Percentiles rank a stretch among this genome's conserved stretches.
These are phyloP conservation scores for Fusarium sp. DNA, from an alignment of 2,329 filamentous ascomycete genomes.

Conservation along the genomic window DNA sequence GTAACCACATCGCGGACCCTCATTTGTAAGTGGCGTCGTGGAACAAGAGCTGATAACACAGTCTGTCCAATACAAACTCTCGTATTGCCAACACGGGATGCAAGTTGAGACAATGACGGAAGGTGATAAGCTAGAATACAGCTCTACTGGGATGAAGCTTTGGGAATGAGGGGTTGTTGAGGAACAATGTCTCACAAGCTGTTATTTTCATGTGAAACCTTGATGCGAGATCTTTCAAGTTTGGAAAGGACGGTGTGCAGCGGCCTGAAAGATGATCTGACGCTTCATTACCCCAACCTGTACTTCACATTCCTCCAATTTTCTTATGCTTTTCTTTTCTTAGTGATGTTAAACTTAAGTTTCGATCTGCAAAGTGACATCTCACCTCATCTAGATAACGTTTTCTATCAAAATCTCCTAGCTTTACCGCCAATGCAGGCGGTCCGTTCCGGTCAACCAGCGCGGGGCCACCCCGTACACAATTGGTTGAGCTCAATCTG, in stretches of 20 bases:
- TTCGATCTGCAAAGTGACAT: neutral
- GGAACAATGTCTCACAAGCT: constrained; percentile 16
- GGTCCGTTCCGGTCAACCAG: constrained; percentile 33
- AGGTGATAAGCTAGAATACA: neutral
- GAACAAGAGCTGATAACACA: neutral
- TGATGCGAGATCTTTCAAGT: constrained; percentile 7
- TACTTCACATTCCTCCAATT: neutral
- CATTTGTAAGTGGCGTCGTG: constrained; percentile 20
- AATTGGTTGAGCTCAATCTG: constrained; percentile 20
- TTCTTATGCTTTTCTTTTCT: no score
- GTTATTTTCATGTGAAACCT: neutral
- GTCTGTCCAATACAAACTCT: neutral
- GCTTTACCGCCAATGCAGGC: constrained; percentile 12
- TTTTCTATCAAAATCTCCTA: neutral
- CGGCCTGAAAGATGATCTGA: neutral
- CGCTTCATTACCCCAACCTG: neutral
- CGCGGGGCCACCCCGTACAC: neutral
- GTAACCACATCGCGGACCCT: constrained; percentile 2
- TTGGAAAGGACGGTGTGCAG: neutral
- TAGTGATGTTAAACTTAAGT: neutral
- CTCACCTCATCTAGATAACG: neutral
- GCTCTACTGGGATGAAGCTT: constrained; percentile 3
- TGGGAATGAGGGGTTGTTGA: neutral
- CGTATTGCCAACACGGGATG: neutral
- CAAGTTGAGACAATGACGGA: neutral